These are phyloP conservation scores for Cyclotella baltica DNA, from an alignment of 108 stramenopile genomes.

Conservation along the genomic window DNA sequence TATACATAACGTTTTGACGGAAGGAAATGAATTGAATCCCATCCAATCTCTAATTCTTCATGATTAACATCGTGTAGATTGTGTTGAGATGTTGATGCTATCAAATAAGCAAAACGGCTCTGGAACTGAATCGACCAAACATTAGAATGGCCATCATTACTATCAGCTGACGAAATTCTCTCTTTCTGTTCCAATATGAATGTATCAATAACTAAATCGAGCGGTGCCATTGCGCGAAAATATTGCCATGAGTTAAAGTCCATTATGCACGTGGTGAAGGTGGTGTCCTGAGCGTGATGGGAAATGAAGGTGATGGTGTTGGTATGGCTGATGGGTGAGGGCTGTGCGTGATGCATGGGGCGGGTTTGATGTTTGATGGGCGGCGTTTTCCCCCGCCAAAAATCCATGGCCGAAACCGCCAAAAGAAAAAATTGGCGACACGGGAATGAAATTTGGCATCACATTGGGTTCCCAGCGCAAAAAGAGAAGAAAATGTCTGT, in stretches of 20 bases:
- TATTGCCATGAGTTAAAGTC: background rate
- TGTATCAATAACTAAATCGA: slow-evolving; percentile 33
- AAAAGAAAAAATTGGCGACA: too few species aligned
- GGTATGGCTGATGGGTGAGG: too few species aligned
- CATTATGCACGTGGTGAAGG: too few species aligned
- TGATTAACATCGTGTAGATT: background rate
- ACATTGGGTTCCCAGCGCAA: too few species aligned
- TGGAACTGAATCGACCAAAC: slow-evolving; percentile 10
- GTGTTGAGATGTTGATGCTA: slow-evolving; percentile 4
- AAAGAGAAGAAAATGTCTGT: too few species aligned
- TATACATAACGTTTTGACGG: slow-evolving; percentile 60
- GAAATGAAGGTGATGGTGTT: too few species aligned
- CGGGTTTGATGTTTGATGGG: too few species aligned
- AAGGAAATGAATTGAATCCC: slow-evolving; percentile 14
- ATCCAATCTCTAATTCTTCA: background rate
- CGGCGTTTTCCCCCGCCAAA: too few species aligned
- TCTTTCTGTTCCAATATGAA: background rate
- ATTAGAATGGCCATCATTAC: background rate
- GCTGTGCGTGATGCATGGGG: too few species aligned
- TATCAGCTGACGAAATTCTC: background rate
- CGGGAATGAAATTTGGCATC: too few species aligned
- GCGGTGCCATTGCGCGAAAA: slow-evolving; percentile 32
- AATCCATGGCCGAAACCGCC: too few species aligned
- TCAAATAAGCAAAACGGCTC: slow-evolving; percentile 19
- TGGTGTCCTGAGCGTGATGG: too few species aligned